These are phyloP conservation scores for Aspergillus hancockii DNA, from an alignment of 495 filamentous ascomycete genomes.

Conservation along the genomic window DNA sequence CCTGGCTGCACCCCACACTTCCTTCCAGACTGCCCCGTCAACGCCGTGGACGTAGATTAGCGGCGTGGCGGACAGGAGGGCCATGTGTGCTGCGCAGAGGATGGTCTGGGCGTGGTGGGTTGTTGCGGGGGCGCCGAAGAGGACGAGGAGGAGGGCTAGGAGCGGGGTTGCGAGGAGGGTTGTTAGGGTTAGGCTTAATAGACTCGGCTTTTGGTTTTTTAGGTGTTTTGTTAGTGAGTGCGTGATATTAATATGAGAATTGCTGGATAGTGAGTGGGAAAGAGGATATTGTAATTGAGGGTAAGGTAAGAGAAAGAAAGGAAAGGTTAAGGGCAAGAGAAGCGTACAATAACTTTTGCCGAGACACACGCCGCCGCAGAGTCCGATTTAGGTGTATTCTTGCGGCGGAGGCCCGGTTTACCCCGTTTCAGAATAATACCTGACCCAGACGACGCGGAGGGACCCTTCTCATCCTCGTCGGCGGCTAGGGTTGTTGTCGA, in stretches of 20 bases:
- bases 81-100: conserved; percentile 77
- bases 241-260: no score
- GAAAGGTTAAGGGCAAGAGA: background rate
- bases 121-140: conserved; percentile 89
- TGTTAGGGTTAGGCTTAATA: conserved; percentile 61
- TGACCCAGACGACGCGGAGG: no score
- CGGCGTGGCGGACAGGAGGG: conserved; percentile 70
- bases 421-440: conserved; percentile 22
- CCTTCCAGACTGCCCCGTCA: conserved; percentile 69
- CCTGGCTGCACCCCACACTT: conserved; percentile 56
- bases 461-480: conserved; percentile 39
- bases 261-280: no score
- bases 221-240: background rate
- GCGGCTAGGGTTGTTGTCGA: conserved; percentile 21
- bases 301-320: no score
- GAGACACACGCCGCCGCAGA: background rate
- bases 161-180: conserved; percentile 64
- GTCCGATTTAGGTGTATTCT: conserved; percentile 15
- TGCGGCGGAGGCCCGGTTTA: conserved; percentile 29
- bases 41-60: conserved; percentile 86
- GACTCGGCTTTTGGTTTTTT: conserved; percentile 51
- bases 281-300: no score
- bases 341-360: conserved; percentile 1
- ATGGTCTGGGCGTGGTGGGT: conserved; percentile 78
- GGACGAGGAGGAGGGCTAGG: conserved; percentile 66